Evolutionary conservation across 2,329 filamentous ascomycete genomes (phyloP), one percentile per base, ranked within the genome.

Genomic region (Remersonia thermophila): DNA sequence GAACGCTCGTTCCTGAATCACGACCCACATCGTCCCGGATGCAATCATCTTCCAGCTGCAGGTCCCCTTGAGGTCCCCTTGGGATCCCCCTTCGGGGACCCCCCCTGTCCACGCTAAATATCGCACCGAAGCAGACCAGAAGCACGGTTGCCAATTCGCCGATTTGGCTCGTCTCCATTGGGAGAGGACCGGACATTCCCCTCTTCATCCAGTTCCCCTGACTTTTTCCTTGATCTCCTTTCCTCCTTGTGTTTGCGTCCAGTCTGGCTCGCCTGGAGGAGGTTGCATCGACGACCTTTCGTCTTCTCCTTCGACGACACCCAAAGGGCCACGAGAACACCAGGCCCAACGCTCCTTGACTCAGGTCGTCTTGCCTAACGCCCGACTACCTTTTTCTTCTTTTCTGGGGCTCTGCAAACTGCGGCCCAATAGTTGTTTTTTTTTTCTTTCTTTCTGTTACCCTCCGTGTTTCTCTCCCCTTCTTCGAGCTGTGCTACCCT

Each of bases 41-140:
- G 37, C 37, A 40, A 36, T 33, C 38, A 23, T 6, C 20, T 23
- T 23, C 20, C 20, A 40, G 14, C 34, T 12, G 31, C 16, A 25
- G 28, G 18, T 23, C 28, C 32, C 20, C 20, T 23, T 23, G 20
- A 25, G 28, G 18, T 23, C 28, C 32, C 20, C 20, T 23, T 23
- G 20, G 20, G 20, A 23, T 23, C 20, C 20, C 9, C 20, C 20
- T 23, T 5, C 5, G 20, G 20, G 9, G 5, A 9, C 5, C 20
- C 20, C 34, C 38, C 38, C 38, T 40, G 38, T 16, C n/a, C 8
- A 14, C 35, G 26, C 30, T 20, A 40, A 40, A 40, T 40, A 23
- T 36, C 38, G 34, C 38, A 33, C 38, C 30, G 15, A 30, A 32
- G 32, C 20, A 23, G 20, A 23, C 20, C 20, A 32, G 25, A 5